Evolutionary conservation across 2,329 filamentous ascomycete species (phyloP), one percentile per base, ranked within the genome.

Genomic region (Aspergillus hiratsukae): DNA sequence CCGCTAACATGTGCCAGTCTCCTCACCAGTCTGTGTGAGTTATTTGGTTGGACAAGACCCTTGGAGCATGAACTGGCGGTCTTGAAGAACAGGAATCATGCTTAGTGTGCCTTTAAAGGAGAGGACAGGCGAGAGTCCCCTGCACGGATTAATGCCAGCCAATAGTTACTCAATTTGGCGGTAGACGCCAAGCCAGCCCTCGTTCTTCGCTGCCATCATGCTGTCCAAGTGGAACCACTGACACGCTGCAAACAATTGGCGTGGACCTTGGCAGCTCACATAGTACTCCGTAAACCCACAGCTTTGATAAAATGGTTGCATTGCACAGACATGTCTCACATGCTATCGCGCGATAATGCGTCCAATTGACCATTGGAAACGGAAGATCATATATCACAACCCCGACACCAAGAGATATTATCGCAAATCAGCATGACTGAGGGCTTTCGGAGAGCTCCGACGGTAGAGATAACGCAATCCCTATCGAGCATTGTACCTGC

Each of bases 251-350:
- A 37, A 52, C 43, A 6, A 14, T 23, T 25, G 43, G 21, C 23
- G 23, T 14, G 19, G 19, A 3, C 11, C 10, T 45, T 56, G 54
- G 54, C 49, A 46, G 35, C 29, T 52, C 48, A 52, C 10, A 14
- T 21, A 41, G 14, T 35, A 51, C 31, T 49, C 31, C 8, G 21
- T 21, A 31, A 52, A 55, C 48, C 58, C 56, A 51, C 58, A 21
- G 51, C 23, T 25, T 45, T 56, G 58, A 60, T 60, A 60, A 54
- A 52, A 54, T 55, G 56, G 58, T 60, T 60, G 58, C 56, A 60
- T 60, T 48, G 51, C 48, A 46, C 25, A 45, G 52, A 49, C 55
- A 51, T 58, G 58, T 60, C 56, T 60, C 58, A 60, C 58, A 58
- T 60, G 58, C 40, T 53, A 58, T 58, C 54, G 27, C 49, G 45